Conservation (phyloP, 805 yeast genomes). For the Martiniozyma abietophila region DNA sequence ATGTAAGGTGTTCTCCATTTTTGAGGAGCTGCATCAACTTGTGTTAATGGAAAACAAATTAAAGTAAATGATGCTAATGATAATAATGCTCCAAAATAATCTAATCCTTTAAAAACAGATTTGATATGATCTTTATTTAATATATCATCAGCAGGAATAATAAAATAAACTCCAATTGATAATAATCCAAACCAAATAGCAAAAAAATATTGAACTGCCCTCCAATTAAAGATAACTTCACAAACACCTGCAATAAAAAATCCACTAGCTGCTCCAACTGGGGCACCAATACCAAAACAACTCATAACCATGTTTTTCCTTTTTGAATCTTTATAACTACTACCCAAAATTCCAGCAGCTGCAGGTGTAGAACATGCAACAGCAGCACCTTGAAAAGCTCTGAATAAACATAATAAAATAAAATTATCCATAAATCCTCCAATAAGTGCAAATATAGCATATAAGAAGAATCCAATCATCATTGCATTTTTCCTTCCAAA, state of each 20-base stretch:
- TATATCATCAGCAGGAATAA: constrained; percentile 30
- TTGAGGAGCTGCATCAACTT: constrained; percentile 30
- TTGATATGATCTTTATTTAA: constrained; percentile 21
- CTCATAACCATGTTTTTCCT: constrained; percentile 36
- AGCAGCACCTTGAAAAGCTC: constrained; percentile 36
- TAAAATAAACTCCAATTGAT: constrained; percentile 16
- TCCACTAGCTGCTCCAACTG: constrained; percentile 37
- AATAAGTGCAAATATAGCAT: constrained; percentile 26
- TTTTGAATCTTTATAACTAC: constrained; percentile 30
- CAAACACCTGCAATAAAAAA: constrained; percentile 37
- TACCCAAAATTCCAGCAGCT: constrained; percentile 37
- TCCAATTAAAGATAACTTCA: constrained; percentile 31
- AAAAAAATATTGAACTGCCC: constrained; percentile 32
- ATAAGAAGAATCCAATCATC: constrained; percentile 26
- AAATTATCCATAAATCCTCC: constrained; percentile 31
- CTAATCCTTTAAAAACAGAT: constrained; percentile 23
- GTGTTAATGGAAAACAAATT: constrained; percentile 36
- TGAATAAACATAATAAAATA: constrained; percentile 30
- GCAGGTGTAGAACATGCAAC: constrained; percentile 39
- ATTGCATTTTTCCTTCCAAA: constrained; percentile 36
- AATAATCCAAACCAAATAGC: constrained; percentile 29
- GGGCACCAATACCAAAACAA: constrained; percentile 37
- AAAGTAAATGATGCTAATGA: constrained; percentile 32
- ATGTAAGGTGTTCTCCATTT: constrained; percentile 41
- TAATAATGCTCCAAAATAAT: constrained; percentile 36